Evolutionary conservation across 306 rosid species (phyloP).

Genomic region (Vicia faba): DNA sequence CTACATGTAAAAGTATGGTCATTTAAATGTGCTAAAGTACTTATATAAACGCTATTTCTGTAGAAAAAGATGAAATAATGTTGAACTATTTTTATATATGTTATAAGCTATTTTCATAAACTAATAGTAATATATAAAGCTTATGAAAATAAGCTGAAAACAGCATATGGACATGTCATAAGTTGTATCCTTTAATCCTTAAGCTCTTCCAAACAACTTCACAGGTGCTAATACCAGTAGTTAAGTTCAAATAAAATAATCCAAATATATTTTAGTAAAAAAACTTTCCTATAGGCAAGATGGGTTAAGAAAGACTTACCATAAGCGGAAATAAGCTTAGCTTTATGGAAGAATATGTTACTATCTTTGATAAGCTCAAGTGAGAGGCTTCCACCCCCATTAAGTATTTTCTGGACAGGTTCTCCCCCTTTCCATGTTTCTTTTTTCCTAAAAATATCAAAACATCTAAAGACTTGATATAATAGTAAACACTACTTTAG

Average conservation of each 20-base stretch:
- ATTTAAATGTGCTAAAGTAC: neutral
- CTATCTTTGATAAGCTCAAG: slow-evolving; percentile 57
- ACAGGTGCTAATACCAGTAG: neutral
- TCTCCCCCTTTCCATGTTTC: slow-evolving; percentile 56
- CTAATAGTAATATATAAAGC: neutral
- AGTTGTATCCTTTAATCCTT: neutral
- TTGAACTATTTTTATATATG: neutral
- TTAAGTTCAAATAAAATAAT: neutral
- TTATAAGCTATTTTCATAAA: neutral
- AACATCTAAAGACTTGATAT: slow-evolving; percentile 22
- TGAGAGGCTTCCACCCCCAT: slow-evolving; percentile 92
- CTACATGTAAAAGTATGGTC: neutral
- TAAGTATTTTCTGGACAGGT: slow-evolving; percentile 71
- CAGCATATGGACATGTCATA: neutral
- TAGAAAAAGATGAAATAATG: neutral
- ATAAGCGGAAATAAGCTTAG: slow-evolving; percentile 89
- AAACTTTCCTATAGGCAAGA: slow-evolving; percentile 1
- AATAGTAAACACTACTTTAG: no score
- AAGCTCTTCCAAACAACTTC: neutral
- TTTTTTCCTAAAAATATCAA: slow-evolving; percentile 43
- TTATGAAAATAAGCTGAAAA: neutral
- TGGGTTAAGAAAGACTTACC: slow-evolving; percentile 53
- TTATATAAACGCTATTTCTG: neutral
- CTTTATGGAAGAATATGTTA: slow-evolving; percentile 59
- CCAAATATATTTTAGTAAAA: neutral